Evolutionary conservation across 73 alveolate species (phyloP), one percentile per base, ranked within the genome.

Genomic region (Paramecium bursaria): DNA sequence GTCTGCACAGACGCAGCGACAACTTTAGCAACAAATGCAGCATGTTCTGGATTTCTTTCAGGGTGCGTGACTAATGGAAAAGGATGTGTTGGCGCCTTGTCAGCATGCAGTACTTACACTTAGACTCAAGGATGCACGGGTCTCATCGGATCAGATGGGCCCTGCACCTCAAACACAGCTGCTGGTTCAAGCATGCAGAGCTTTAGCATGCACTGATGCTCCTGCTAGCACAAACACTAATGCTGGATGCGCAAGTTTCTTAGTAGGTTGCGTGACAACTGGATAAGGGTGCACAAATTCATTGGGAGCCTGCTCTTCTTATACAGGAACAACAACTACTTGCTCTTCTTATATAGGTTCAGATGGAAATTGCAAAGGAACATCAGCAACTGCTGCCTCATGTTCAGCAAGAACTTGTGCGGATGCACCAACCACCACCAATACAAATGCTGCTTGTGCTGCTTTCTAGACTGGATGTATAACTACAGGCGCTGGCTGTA

Each of bases 351-450:
- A 21, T 4, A 47, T 67, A 3, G 82, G 82, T 25, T 67, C 82
- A 6, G 60, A 67, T 67, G 60, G 82, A 13, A 67, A 47, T 0
- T 67, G 82, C 17, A 67, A 67, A 67, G 82, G 82, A 67, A 67
- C 42, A 10, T 14, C 27, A 14, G 76, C 33, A 6, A 57, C 11
- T 2, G 76, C 27, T 1, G 35, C 76, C 22, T 17, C 11, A n/a
- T 57, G 76, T 30, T 3, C 7, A 2, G 7, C 17, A 0, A 50
- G 51, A 7, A 23, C 76, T 21, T 67, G 82, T 67, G 33, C 82
- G 2, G 82, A 67, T 19, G 82, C 82, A 31, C 82, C 82, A 7
- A 42, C 14, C 4, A 31, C 79, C 6, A 31, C 27, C 21, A 30
- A 14, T 6, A 67, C 82, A 21, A 47, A 67, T 39, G 55, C 49